These are phyloP conservation scores for Prunus fruticosa DNA, from an alignment of 306 rosid species.

Conservation along the genomic window DNA sequence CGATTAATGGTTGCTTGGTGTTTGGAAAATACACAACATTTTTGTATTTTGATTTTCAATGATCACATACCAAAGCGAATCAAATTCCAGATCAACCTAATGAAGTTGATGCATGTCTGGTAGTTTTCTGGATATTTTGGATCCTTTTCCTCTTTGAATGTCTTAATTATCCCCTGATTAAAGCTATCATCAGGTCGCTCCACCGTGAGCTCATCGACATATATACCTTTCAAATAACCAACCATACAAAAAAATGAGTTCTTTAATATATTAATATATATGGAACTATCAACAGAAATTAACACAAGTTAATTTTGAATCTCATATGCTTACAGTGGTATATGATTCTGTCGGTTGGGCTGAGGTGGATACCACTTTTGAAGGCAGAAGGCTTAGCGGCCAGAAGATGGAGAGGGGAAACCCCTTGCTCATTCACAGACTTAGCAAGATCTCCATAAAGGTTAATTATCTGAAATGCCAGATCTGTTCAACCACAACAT, in stretches of 20 bases:
- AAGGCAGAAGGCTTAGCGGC: conserved; percentile 43
- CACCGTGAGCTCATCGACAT: conserved; percentile 22
- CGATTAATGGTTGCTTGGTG: too few relatives aligned
- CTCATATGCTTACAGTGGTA: conserved; percentile 35
- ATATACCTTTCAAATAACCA: conserved; percentile 5
- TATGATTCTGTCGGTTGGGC: conserved; percentile 21
- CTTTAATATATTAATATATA: too few relatives aligned
- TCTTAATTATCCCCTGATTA: background rate
- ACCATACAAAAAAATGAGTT: background rate
- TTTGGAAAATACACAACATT: too few relatives aligned
- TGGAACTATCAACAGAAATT: too few relatives aligned
- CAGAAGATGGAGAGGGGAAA: conserved; percentile 37
- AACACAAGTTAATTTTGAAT: background rate
- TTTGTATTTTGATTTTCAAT: too few relatives aligned
- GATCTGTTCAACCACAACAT: conserved; percentile 22
- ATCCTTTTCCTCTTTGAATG: background rate
- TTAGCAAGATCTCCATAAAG: conserved; percentile 24
- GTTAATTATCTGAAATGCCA: conserved; percentile 43
- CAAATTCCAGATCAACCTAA: background rate
- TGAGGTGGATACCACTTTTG: conserved; percentile 37
- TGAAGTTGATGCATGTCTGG: conserved; percentile 20
- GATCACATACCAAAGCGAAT: background rate
- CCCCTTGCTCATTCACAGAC: conserved; percentile 17
- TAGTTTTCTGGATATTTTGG: conserved; percentile 15
- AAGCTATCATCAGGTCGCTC: background rate